Conservation (phyloP, 805 yeast genomes). For the Vanderwaltozyma yarrowii region DNA sequence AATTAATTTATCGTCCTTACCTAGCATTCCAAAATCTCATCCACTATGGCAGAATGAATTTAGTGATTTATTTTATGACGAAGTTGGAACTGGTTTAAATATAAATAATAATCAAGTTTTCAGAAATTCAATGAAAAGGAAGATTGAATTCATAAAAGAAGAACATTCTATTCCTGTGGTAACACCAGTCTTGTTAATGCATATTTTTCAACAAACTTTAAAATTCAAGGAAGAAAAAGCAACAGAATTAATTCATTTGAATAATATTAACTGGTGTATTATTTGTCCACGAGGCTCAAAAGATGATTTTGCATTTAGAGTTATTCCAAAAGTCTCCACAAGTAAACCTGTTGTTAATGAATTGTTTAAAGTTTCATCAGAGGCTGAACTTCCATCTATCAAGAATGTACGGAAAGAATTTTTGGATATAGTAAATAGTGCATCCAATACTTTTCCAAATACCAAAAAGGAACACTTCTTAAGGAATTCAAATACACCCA, state of each 20-base stretch:
- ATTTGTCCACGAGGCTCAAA: constrained; percentile 23
- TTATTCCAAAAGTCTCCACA: background rate
- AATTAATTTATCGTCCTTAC: constrained; percentile 22
- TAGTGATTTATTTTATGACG: constrained; percentile 17
- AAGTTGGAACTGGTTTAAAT: constrained; percentile 6
- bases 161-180: constrained; percentile 24
- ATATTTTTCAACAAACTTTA: constrained; percentile 12
- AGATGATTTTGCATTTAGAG: constrained; percentile 14
- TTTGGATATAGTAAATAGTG: background rate
- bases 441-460: background rate
- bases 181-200: constrained; percentile 25
- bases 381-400: background rate
- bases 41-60: constrained; percentile 24
- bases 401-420: constrained; percentile 1
- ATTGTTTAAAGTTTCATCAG: constrained; percentile 1
- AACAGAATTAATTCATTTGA: constrained; percentile 10
- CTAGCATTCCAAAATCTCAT: constrained; percentile 18
- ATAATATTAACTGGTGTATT: constrained; percentile 27
- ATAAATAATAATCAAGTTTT: constrained; percentile 17
- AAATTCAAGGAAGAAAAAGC: background rate
- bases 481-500: too few species aligned
- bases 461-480: background rate
- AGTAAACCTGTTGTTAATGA: background rate
- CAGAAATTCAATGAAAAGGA: constrained; percentile 26
- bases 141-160: constrained; percentile 24